A percentile compares a stretch with the other conserved stretches of the same genome.
phyloP scores from a whole-genome alignment of 2,329 filamentous ascomycete genomes.

The Amesomyces nigricolor region DNA sequence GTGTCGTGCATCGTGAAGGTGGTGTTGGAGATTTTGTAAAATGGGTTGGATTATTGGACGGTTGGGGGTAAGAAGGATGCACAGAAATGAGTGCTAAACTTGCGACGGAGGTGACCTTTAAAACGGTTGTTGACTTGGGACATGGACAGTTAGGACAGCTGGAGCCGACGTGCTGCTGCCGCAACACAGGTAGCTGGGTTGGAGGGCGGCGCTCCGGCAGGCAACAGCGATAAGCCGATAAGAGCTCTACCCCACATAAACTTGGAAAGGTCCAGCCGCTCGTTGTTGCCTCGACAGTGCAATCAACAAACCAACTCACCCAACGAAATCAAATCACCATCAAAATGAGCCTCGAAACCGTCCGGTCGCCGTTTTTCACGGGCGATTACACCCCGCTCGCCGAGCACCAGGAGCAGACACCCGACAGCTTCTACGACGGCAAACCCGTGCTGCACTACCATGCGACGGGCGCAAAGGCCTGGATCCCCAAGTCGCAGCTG shows the following conservation, averaged over 20 bases:
- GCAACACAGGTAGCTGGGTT: too few species aligned
- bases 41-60: not conserved
- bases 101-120: not conserved
- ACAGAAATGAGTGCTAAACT: not conserved
- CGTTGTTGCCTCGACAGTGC: not conserved
- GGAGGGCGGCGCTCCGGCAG: not conserved
- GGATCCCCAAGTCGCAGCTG: constrained; percentile 50
- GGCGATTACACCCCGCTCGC: constrained; percentile 58
- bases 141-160: too few species aligned
- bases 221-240: constrained; percentile 21
- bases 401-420: constrained; percentile 68
- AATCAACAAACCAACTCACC: too few species aligned
- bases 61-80: not conserved
- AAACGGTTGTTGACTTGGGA: too few species aligned
- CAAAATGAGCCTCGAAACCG: constrained; percentile 47
- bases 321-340: not conserved
- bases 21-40: too few species aligned
- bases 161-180: too few species aligned
- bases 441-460: constrained; percentile 68
- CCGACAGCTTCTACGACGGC: constrained; percentile 63
- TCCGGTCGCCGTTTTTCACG: constrained; percentile 50
- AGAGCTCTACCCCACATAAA: constrained; percentile 18
- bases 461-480: constrained; percentile 50
- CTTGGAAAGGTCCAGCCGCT: constrained; percentile 15
- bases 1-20: constrained; percentile 40